These are phyloP conservation scores for Euphorbia peplus DNA, from an alignment of 345 rosid genomes.

Conservation along the genomic window DNA sequence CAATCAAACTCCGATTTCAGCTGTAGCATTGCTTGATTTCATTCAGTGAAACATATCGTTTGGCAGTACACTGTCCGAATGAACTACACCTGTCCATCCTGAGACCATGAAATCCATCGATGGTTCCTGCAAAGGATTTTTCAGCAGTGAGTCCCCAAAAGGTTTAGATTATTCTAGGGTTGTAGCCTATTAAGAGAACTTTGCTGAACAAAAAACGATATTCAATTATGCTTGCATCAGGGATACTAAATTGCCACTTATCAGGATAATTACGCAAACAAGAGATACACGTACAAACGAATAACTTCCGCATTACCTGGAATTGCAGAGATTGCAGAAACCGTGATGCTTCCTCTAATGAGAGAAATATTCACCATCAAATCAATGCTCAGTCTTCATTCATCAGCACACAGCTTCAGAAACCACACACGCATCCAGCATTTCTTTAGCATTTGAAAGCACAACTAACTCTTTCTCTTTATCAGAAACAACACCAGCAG, in stretches of 20 bases:
- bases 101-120: neutral
- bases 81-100: neutral
- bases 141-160: neutral
- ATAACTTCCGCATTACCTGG: neutral
- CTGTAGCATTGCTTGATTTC: neutral
- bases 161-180: too few species aligned
- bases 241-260: neutral
- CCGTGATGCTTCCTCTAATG: neutral
- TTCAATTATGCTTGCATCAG: neutral
- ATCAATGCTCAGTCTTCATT: neutral
- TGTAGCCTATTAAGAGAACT: neutral
- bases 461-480: slow-evolving; percentile 16
- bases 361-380: neutral
- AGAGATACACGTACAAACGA: neutral
- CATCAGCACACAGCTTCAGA: slow-evolving; percentile 30
- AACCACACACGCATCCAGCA: slow-evolving; percentile 14
- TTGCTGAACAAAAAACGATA: neutral
- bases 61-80: neutral
- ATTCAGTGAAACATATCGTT: neutral
- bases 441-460: slow-evolving; percentile 11
- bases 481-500: slow-evolving; percentile 7
- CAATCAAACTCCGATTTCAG: neutral
- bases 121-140: neutral
- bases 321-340: neutral
- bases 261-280: neutral